Evolutionary conservation across 2,329 filamentous ascomycete species (phyloP).

Genomic region (Fusarium agapanthi): DNA sequence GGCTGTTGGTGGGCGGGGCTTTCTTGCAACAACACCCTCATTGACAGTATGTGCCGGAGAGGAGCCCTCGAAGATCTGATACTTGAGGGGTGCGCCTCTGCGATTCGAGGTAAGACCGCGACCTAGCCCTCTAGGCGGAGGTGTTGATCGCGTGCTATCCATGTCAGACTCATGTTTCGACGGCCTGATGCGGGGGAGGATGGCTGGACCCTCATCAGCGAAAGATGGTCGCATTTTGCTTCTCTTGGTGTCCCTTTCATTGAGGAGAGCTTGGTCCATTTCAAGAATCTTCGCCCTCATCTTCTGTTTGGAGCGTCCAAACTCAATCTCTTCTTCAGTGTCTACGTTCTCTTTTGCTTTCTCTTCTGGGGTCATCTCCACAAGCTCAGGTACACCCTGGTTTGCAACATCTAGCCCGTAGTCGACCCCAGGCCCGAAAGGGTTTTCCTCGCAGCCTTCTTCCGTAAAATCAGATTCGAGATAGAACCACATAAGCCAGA

Average conservation of each 20-base stretch:
- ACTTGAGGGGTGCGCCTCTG: slow-evolving; percentile 62
- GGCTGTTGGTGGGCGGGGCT: slow-evolving; percentile 79
- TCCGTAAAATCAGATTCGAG: slow-evolving; percentile 93
- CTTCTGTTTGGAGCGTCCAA: slow-evolving; percentile 76
- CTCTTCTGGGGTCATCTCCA: slow-evolving; percentile 71
- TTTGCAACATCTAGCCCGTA: slow-evolving; percentile 72
- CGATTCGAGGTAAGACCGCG: slow-evolving; percentile 44
- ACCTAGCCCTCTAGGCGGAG: slow-evolving; percentile 49
- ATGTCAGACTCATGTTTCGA: slow-evolving; percentile 66
- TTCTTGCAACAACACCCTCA: slow-evolving; percentile 65
- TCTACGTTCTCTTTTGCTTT: slow-evolving; percentile 78
- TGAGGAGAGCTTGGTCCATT: slow-evolving; percentile 75
- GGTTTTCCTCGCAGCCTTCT: slow-evolving; percentile 88
- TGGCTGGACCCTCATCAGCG: slow-evolving; percentile 64
- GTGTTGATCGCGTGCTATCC: slow-evolving; percentile 56
- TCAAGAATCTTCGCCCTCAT: slow-evolving; percentile 79
- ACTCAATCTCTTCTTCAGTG: slow-evolving; percentile 72
- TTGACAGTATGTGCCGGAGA: slow-evolving; percentile 65
- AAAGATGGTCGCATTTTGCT: slow-evolving; percentile 52
- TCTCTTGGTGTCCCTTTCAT: slow-evolving; percentile 67
- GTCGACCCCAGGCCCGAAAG: slow-evolving; percentile 79
- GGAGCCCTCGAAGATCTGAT: slow-evolving; percentile 68
- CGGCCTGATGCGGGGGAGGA: slow-evolving; percentile 70
- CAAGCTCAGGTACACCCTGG: slow-evolving; percentile 74
- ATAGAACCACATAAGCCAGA: slow-evolving; percentile 99